These are phyloP conservation scores for Stipa capillata DNA, from an alignment of 176 grass and related monocot species.

Conservation along the genomic window DNA sequence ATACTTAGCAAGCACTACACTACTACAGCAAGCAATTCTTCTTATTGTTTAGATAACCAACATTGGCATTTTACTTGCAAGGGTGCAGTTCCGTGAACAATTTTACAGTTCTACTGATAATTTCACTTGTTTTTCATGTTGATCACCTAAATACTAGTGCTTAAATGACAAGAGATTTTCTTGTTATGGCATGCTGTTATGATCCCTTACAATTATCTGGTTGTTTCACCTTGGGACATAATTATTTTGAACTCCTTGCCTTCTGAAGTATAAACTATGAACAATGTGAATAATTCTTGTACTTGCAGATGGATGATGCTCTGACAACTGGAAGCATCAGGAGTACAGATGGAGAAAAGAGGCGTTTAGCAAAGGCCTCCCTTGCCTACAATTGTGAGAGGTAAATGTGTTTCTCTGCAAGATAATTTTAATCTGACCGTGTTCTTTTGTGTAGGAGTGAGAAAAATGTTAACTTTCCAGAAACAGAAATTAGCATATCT, in stretches of 20 bases:
- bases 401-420: conserved; percentile 44
- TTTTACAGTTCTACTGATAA: not conserved
- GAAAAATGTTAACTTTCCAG: not conserved
- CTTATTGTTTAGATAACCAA: not conserved
- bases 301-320: conserved; percentile 86
- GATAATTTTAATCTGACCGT: not conserved
- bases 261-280: not conserved
- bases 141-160: not conserved
- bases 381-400: conserved; percentile 98
- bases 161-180: not conserved
- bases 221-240: not conserved
- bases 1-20: not conserved
- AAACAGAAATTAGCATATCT: not conserved
- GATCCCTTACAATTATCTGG: not conserved
- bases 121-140: not conserved
- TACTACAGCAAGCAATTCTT: not conserved
- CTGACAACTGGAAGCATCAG: conserved; percentile 97
- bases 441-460: not conserved
- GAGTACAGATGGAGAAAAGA: conserved; percentile 77
- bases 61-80: not conserved
- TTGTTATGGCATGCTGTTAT: not conserved
- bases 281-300: conserved; percentile 14
- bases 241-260: not conserved
- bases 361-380: conserved; percentile 83
- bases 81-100: not conserved